Base-by-base conservation (phyloP, 371 early-diverging fungal species). In the Mucor sp. region DNA sequence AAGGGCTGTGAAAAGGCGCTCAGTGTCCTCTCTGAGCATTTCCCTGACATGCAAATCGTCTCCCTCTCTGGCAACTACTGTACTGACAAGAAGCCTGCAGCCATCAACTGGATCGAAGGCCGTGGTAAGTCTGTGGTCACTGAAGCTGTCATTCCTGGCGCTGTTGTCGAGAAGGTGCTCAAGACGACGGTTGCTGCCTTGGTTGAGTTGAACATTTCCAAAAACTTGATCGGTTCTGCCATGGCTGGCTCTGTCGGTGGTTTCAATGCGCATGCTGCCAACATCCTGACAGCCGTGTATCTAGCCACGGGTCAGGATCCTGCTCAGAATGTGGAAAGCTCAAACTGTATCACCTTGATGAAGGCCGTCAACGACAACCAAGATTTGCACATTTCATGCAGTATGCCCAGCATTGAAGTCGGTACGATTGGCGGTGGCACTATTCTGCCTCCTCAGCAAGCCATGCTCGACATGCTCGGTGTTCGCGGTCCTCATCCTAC, bases 371-470 rank as follows among this genome's bases (percentile, higher is more conserved):
- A 94, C 69, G 81, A 87, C 39, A 91, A 89, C n/a, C 78, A 83
- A 58, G 94, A 94, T 70, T 81, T 98, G 67, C 86, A 89, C 68
- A 91, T 98, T 59, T 91, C 92, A 33, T 93, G 94, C 74, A 91
- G 93, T 2, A 98, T 98, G 98, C 98, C 98, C 1, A 93, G 93
- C 65, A 91, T 97, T 62, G 95, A 96, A 74, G 97, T 97, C 9
- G 98, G 98, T 23, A 96, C 97, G 1, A 86, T 98, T 58, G 98
- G 98, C 21, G 98, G 98, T 39, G 98, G 98, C 30, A 98, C 98
- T 0, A 86, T 86, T 17, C 72, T 98, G 48, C 89, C 91, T 37
- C 91, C 98, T 15, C 96, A 96, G 72, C 88, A 91, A 14, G 86
- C 95, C 1, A 92, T 94, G 78, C 74, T 98, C 66, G 93, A 94